phyloP scores from a whole-genome alignment of 805 yeast genomes.

The Pichia ethanolica region DNA sequence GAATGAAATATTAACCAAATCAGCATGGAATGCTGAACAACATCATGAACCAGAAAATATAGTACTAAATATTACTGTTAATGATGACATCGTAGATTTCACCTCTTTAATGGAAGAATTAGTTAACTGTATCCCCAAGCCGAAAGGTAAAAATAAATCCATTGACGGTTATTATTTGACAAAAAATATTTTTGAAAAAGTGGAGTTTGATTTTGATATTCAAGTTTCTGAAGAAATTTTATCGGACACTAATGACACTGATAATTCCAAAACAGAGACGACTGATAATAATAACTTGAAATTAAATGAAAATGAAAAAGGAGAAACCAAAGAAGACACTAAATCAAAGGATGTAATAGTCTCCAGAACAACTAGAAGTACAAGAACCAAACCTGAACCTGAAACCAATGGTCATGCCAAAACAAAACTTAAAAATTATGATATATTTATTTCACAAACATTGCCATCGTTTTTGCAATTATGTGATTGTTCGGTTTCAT shows the following conservation, averaged over 20 bases:
- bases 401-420: conserved; percentile 10
- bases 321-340: conserved; percentile 6
- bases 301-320: not conserved
- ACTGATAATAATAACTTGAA: not conserved
- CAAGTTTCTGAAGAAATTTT: not conserved
- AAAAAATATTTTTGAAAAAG: conserved; percentile 39
- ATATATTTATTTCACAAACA: conserved; percentile 8
- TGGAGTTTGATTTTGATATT: conserved; percentile 29
- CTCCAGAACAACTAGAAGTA: conserved; percentile 14
- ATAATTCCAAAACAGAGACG: too few relatives aligned
- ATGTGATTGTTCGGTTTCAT: conserved; percentile 32
- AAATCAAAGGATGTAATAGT: not conserved
- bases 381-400: conserved; percentile 14
- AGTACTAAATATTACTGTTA: conserved; percentile 11
- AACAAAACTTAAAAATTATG: not conserved
- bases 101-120: conserved; percentile 16
- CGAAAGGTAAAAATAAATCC: conserved; percentile 36
- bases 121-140: conserved; percentile 27
- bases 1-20: conserved; percentile 9
- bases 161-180: conserved; percentile 47
- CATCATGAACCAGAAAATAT: not conserved
- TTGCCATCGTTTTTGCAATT: conserved; percentile 14
- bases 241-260: too few relatives aligned
- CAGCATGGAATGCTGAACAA: conserved; percentile 18
- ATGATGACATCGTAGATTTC: conserved; percentile 15